Evolutionary conservation across 164 flowering plant genomes (phyloP).

Genomic region (Liriodendron chinense): DNA sequence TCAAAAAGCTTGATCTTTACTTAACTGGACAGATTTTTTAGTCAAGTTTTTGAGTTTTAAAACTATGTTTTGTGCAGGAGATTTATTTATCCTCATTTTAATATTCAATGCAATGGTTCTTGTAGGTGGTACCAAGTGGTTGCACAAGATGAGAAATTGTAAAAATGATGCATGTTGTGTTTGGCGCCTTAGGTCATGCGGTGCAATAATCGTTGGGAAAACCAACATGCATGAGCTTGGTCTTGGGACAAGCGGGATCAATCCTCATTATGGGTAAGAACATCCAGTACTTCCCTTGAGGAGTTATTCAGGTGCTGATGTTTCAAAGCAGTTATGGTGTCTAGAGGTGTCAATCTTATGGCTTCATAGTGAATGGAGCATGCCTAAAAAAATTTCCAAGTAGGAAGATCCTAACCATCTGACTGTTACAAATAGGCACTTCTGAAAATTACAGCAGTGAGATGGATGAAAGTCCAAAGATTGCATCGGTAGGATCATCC

Average conservation of each 20-base stretch:
- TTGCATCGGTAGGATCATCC: too few relatives aligned
- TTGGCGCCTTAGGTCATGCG: conserved; percentile 64
- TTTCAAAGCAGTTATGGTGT: neutral
- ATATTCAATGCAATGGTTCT: conserved; percentile 1
- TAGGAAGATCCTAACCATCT: too few relatives aligned
- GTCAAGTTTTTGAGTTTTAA: neutral
- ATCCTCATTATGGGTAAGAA: conserved; percentile 92
- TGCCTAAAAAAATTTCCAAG: too few relatives aligned
- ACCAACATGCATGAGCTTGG: conserved; percentile 99
- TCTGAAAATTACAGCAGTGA: too few relatives aligned
- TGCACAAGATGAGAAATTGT: conserved; percentile 72
- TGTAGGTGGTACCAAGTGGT: conserved; percentile 90
- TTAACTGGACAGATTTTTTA: too few relatives aligned
- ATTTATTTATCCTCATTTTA: neutral
- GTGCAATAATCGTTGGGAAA: conserved; percentile 85
- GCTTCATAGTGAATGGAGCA: too few relatives aligned
- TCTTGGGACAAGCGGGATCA: conserved; percentile 85
- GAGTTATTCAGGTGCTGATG: neutral
- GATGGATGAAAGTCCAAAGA: too few relatives aligned
- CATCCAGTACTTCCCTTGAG: too few relatives aligned
- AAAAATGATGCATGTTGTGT: conserved; percentile 76
- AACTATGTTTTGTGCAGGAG: neutral
- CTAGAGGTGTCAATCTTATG: too few relatives aligned
- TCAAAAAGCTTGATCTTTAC: too few relatives aligned
- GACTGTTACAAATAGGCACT: too few relatives aligned